Conservation (phyloP, 176 grass and related monocot species). For the Pharus latifolius region DNA sequence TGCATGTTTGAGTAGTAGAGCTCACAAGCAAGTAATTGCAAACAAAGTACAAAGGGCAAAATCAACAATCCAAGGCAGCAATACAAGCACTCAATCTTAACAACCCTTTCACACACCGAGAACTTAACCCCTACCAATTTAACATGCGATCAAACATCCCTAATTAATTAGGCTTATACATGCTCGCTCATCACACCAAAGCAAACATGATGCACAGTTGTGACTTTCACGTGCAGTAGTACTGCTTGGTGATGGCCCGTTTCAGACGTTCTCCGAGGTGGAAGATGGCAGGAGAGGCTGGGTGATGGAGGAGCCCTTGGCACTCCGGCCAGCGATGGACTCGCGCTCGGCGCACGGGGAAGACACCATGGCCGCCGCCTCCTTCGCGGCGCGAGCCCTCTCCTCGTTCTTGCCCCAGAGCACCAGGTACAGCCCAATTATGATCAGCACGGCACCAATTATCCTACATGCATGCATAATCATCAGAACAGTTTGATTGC, state of each 20-base stretch:
- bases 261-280: constrained; percentile 53
- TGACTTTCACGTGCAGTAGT: too few relatives aligned
- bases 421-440: constrained; percentile 76
- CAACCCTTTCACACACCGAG: too few relatives aligned
- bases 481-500: background rate
- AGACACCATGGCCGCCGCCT: background rate
- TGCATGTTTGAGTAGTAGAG: too few relatives aligned
- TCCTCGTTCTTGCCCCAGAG: constrained; percentile 93
- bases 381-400: constrained; percentile 37
- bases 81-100: too few relatives aligned
- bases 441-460: constrained; percentile 80
- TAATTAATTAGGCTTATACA: too few relatives aligned
- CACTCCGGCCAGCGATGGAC: background rate
- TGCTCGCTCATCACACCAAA: too few relatives aligned
- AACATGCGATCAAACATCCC: too few relatives aligned
- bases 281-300: constrained; percentile 77
- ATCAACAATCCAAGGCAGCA: too few relatives aligned
- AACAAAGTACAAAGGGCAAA: too few relatives aligned
- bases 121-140: too few relatives aligned
- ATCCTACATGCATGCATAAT: constrained; percentile 40
- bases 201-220: too few relatives aligned
- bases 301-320: constrained; percentile 30
- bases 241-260: background rate
- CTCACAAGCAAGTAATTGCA: too few relatives aligned
- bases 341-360: background rate